A percentile compares a stretch with the other conserved stretches of the same genome.
Evolutionary conservation across 345 rosid genomes (phyloP).

Genomic region (Corchorus olitorius): DNA sequence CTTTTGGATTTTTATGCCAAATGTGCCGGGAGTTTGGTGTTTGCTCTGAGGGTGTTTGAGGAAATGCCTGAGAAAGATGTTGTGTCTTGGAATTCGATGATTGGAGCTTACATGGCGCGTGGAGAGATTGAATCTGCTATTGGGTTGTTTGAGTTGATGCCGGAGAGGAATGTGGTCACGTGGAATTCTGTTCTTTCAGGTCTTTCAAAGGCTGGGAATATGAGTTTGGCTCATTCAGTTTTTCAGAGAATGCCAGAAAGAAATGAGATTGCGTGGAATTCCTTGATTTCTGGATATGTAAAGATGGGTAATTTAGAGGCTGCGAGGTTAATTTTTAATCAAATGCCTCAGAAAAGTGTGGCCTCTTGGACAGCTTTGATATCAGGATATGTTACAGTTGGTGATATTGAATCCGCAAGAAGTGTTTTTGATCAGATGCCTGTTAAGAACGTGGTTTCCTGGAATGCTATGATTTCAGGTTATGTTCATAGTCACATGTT

Average conservation of each 20-base stretch:
- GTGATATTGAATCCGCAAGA: conserved; percentile 29
- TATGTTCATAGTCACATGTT: conserved; percentile 34
- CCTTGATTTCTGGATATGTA: conserved; percentile 26
- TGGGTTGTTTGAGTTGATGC: conserved; percentile 34
- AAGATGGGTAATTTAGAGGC: conserved; percentile 23
- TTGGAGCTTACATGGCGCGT: conserved; percentile 23
- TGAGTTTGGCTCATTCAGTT: conserved; percentile 26
- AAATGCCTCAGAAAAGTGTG: conserved; percentile 32
- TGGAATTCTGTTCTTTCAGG: conserved; percentile 37
- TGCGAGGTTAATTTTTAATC: conserved; percentile 26
- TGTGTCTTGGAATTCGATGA: conserved; percentile 40
- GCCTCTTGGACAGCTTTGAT: conserved; percentile 34
- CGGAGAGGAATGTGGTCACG: conserved; percentile 25
- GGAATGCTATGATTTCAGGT: conserved; percentile 39
- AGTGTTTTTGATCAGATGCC: conserved; percentile 28
- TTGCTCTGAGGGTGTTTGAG: conserved; percentile 30
- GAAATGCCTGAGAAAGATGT: conserved; percentile 33
- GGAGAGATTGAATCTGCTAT: conserved; percentile 24
- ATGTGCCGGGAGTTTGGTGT: conserved; percentile 18
- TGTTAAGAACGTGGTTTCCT: conserved; percentile 29
- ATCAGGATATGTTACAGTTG: conserved; percentile 24
- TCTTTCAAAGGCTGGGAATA: conserved; percentile 29
- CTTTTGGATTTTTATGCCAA: conserved; percentile 33
- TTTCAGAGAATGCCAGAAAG: conserved; percentile 33
- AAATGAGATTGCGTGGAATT: conserved; percentile 31